Evolutionary conservation across 768 basidiomycete species (phyloP).

Genomic region (Lentinula lateritia): DNA sequence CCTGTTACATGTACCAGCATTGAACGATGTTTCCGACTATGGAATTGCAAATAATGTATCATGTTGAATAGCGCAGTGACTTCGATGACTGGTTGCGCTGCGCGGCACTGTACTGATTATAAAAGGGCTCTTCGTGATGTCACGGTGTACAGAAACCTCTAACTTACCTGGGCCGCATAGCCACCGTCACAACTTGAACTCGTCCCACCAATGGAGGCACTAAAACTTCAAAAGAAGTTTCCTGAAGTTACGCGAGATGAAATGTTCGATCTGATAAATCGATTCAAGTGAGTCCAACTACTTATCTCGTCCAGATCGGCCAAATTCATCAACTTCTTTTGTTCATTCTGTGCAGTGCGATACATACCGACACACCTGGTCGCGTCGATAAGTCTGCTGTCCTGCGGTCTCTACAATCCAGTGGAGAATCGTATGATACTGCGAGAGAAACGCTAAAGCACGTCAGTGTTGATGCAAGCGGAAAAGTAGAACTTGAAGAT

Average conservation of each 20-base stretch:
- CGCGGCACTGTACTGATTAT: no score
- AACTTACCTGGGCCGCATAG: not conserved
- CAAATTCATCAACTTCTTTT: not conserved
- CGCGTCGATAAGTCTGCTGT: conserved; percentile 80
- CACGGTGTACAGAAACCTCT: not conserved
- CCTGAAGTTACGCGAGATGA: conserved; percentile 90
- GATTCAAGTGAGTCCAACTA: conserved; percentile 78
- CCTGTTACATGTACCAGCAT: no score
- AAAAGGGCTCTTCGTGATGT: not conserved
- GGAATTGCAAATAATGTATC: no score
- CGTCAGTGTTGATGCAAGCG: conserved; percentile 91
- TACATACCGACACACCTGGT: conserved; percentile 76
- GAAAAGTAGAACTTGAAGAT: conserved; percentile 94
- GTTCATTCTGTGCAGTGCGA: conserved; percentile 38
- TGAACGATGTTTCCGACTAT: no score
- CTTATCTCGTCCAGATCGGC: not conserved
- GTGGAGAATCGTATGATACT: conserved; percentile 87
- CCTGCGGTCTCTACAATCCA: conserved; percentile 69
- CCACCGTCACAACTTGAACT: not conserved
- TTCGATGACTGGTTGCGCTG: no score
- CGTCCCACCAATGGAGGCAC: conserved; percentile 58
- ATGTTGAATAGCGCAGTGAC: no score
- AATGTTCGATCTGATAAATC: conserved; percentile 90
- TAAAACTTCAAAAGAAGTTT: conserved; percentile 87
- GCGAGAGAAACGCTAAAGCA: conserved; percentile 88